Percentiles rank a stretch among this genome's conserved stretches.
Conservation (phyloP, 2,329 filamentous ascomycete genomes). For the Monosporascus sp. region DNA sequence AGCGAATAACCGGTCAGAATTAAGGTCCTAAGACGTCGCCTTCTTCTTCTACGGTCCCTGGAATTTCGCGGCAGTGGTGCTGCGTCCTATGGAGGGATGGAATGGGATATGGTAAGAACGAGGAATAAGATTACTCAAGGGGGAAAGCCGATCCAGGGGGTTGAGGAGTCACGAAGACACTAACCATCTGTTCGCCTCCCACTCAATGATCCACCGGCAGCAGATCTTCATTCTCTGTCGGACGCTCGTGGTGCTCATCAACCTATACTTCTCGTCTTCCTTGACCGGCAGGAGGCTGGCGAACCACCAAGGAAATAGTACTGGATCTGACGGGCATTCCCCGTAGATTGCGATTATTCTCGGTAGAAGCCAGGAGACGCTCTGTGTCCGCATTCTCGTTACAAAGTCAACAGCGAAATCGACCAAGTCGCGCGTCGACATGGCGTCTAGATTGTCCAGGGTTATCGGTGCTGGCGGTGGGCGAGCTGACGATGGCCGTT, state of each 20-base stretch:
- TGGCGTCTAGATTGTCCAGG: conserved; percentile 39
- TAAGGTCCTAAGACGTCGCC: conserved; percentile 7
- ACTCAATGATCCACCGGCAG: conserved; percentile 69
- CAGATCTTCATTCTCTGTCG: conserved; percentile 79
- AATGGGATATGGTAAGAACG: not conserved
- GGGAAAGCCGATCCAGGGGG: not conserved
- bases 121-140: not conserved
- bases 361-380: conserved; percentile 69
- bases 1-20: conserved; percentile 15
- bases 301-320: conserved; percentile 85
- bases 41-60: not conserved
- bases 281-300: conserved; percentile 74
- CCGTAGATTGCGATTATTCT: conserved; percentile 72
- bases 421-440: conserved; percentile 69
- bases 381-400: conserved; percentile 59
- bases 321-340: conserved; percentile 69
- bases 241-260: conserved; percentile 71
- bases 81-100: not conserved
- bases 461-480: conserved; percentile 9
- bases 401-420: conserved; percentile 64
- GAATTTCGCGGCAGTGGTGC: not conserved
- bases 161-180: conserved; percentile 25
- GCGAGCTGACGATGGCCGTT: conserved; percentile 10
- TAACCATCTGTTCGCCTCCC: conserved; percentile 69
- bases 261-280: conserved; percentile 72